phyloP scores from a whole-genome alignment of 73 alveolate species.

The Paramecium sexaurelia region DNA sequence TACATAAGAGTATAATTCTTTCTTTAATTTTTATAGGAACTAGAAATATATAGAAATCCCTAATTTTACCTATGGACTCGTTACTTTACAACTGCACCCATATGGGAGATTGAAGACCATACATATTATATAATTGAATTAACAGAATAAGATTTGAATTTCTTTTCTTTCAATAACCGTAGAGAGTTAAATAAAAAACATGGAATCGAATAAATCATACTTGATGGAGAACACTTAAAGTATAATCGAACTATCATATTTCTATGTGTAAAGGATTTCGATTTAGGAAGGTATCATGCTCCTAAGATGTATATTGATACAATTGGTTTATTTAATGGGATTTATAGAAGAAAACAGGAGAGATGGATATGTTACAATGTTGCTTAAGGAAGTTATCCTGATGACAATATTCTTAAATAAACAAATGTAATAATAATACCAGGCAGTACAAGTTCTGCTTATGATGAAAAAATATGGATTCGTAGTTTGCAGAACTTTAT shows the following conservation, averaged over 20 bases:
- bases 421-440: neutral
- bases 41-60: neutral
- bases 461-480: slow-evolving; percentile 28
- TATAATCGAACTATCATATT: neutral
- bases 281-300: neutral
- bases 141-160: neutral
- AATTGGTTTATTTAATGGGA: slow-evolving; percentile 14
- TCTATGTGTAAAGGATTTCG: neutral
- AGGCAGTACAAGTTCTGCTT: slow-evolving; percentile 34
- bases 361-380: neutral
- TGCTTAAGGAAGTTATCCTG: slow-evolving; percentile 5
- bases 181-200: neutral
- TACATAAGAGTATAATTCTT: neutral
- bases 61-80: slow-evolving; percentile 35
- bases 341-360: slow-evolving; percentile 30
- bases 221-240: neutral
- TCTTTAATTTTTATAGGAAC: neutral
- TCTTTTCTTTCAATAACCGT: neutral
- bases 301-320: slow-evolving; percentile 32
- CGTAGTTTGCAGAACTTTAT: neutral
- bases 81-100: slow-evolving; percentile 24
- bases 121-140: neutral
- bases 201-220: neutral
- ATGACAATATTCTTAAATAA: neutral
- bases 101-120: slow-evolving; percentile 32